Base-by-base conservation (phyloP, 495 filamentous ascomycete species). In the Articulospora tetracladia region DNA sequence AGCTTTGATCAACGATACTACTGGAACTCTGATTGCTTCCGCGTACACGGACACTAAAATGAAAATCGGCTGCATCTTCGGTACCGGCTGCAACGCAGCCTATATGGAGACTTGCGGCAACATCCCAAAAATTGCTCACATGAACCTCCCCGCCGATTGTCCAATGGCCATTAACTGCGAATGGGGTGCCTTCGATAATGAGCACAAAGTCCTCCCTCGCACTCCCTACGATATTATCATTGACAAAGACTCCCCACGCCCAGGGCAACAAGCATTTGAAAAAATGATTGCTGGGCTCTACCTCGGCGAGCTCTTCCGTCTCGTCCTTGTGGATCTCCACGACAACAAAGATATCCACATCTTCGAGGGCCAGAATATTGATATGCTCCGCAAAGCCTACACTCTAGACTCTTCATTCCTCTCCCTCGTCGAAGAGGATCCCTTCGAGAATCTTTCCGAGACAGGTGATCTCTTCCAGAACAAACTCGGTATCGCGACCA, bases 91-190 rank as follows among this genome's bases (percentile, higher is more conserved):
- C 73, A 98, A 98, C 70, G 95, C 94, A 54, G 94, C 94, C 34
- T 98, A 98, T 76, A 95, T 98, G 88, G 94, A 98, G 73, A 77
- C 93, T 68, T 87, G 83, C 60, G 93, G 93, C 36, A 92, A 89
- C 1, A 86, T 98, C 41, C 93, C 93, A 62, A 98, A 98, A 79
- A 82, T 98, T 46, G 92, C 89, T 11, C 89, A 97, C 77, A 82
- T 95, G 81, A 93, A 93, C 60, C 82, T 98, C n/a, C 90, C 91
- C 39, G 83, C 92, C 1, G 86, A 92, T 57, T 87, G 88, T 70
- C 92, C 90, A 50, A 93, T 98, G 75, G 94, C 93, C 47, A 98
- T 98, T 77, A 98, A 98, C 80, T 98, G 94, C 79, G 94, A 98
- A 75, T 98, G 92, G 81, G 94, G 94, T 51, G 95, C 94, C 53